A percentile compares a stretch with the other conserved stretches of the same genome.
phyloP scores from a whole-genome alignment of 257 asterid genomes.

The Galeopsis tetrahit region DNA sequence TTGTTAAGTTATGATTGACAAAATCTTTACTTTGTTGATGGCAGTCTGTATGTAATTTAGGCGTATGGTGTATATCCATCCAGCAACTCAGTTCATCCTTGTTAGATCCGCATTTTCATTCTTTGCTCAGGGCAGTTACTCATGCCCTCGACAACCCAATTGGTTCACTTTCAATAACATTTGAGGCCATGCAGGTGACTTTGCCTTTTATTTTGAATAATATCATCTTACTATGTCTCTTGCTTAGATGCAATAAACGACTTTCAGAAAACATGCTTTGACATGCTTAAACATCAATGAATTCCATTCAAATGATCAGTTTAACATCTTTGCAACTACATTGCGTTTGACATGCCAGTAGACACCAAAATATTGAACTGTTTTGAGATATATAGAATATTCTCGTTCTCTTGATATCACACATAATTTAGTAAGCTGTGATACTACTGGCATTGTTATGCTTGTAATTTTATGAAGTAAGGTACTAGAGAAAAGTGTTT shows the following conservation, averaged over 20 bases:
- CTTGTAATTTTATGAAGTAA: background rate
- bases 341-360: background rate
- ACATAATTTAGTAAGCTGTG: conserved; percentile 4
- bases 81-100: conserved; percentile 58
- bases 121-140: conserved; percentile 58
- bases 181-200: conserved; percentile 83
- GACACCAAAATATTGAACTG: background rate
- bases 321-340: conserved; percentile 6
- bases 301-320: conserved; percentile 16
- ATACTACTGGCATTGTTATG: background rate
- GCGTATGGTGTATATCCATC: conserved; percentile 82
- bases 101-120: conserved; percentile 56
- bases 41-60: conserved; percentile 84
- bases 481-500: background rate
- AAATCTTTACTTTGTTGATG: conserved; percentile 30
- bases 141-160: conserved; percentile 82
- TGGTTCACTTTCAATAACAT: conserved; percentile 79
- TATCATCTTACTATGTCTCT: conserved; percentile 14
- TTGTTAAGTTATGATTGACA: conserved; percentile 30
- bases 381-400: background rate
- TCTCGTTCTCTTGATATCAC: background rate
- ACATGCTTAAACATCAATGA: conserved; percentile 14
- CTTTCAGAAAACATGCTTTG: conserved; percentile 5
- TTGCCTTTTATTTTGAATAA: conserved; percentile 13
- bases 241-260: background rate